phyloP scores from a whole-genome alignment of 768 basidiomycete genomes.

The Paxillus ammoniavirescens region DNA sequence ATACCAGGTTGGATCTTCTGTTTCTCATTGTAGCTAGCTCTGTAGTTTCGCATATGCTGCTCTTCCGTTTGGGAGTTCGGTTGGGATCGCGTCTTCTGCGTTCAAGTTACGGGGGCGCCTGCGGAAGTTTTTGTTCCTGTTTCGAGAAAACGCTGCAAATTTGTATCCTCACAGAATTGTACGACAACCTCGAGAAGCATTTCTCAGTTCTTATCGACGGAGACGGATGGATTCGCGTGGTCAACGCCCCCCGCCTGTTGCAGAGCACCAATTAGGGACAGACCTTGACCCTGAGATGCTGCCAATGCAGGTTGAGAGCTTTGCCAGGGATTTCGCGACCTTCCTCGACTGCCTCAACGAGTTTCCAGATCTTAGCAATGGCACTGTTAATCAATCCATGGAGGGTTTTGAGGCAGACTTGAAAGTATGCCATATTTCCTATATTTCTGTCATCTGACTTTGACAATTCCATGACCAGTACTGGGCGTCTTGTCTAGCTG shows the following conservation, averaged over 20 bases:
- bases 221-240: slow-evolving; percentile 32
- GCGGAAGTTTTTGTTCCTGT: slow-evolving; percentile 47
- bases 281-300: slow-evolving; percentile 50
- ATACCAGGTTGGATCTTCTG: too few species aligned
- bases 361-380: slow-evolving; percentile 55
- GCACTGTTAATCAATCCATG: slow-evolving; percentile 50
- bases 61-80: slow-evolving; percentile 56
- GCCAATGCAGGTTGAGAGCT: slow-evolving; percentile 42
- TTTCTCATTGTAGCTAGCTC: slow-evolving; percentile 36
- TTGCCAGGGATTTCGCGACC: slow-evolving; percentile 48
- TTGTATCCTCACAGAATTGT: slow-evolving; percentile 50
- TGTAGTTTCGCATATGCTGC: slow-evolving; percentile 55
- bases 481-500: slow-evolving; percentile 50
- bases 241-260: slow-evolving; percentile 34
- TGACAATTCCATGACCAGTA: slow-evolving; percentile 35
- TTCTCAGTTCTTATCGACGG: slow-evolving; percentile 34
- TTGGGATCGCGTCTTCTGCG: slow-evolving; percentile 55
- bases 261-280: too few species aligned
- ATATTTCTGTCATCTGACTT: neutral
- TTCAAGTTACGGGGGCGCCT: slow-evolving; percentile 51
- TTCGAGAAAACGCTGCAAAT: slow-evolving; percentile 56
- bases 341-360: slow-evolving; percentile 55
- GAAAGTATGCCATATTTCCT: slow-evolving; percentile 33
- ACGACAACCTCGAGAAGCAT: slow-evolving; percentile 37
- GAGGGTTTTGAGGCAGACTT: slow-evolving; percentile 49